Evolutionary conservation across 2,329 filamentous ascomycete genomes (phyloP), one percentile per base, ranked within the genome.

Genomic region (Fusarium hostae): DNA sequence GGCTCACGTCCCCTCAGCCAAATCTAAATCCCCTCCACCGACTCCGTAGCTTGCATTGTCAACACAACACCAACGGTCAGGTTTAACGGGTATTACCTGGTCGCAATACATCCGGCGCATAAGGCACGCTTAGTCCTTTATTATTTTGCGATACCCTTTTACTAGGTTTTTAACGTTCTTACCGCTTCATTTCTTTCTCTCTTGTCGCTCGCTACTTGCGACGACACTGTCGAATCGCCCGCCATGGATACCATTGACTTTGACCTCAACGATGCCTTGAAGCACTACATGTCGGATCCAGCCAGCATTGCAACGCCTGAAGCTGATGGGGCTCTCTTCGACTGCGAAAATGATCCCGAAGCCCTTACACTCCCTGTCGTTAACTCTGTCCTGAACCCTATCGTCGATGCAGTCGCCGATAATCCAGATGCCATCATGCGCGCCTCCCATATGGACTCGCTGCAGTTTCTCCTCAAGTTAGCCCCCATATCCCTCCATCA

Each of bases 401-500:
- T 99, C 68, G 90, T 98, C 70, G 96, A 98, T 81, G 92, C 94
- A 34, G 90, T 99, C 32, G 94, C 95, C 59, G 94, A 97, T 79
- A 97, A 92, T 79, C 94, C 96, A 55, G 95, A 98, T 82, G 92
- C 93, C 66, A 91, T 99, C 74, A 91, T 90, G 70, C 91, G 91
- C 82, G 89, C 90, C 77, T 88, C 90, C 56, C 88, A 91, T 72
- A 95, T 98, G 84, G 95, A 99, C 84, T 97, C 95, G 69, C 82
- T 99, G 76, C 95, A 98, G 82, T 97, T 97, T 79, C 86, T 99
- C 66, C 88, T 99, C 84, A 99, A 99, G 95, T 98, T 90, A 86
- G 94, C 89, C 78, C 87, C 89, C 83, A 86, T 84, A 80, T 86
- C 84, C 82, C 66, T 74, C 63, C 64, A 74, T 63, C 67, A 57